Conservation (phyloP, 2,329 filamentous ascomycete genomes). For the Cryphonectria japonica region DNA sequence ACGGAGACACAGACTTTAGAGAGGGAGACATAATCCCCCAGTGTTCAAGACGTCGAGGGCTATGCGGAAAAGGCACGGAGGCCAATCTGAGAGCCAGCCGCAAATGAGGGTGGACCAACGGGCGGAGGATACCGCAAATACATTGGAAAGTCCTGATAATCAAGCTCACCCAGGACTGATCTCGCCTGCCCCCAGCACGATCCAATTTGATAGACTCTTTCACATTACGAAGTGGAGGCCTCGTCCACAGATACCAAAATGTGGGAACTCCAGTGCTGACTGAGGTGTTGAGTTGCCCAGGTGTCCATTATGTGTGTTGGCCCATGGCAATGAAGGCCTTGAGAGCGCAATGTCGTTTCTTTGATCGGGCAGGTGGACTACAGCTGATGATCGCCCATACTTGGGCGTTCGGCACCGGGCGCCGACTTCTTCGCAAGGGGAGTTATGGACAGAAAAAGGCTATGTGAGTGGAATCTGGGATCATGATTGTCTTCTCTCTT, state of each 20-base stretch:
- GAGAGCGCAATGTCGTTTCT: neutral
- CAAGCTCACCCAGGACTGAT: too few relatives aligned
- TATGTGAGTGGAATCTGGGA: too few relatives aligned
- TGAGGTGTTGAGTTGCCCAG: neutral
- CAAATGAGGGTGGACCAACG: too few relatives aligned
- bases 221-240: neutral
- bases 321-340: neutral
- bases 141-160: too few relatives aligned
- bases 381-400: too few relatives aligned
- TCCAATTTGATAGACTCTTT: neutral
- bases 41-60: neutral
- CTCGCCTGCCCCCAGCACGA: too few relatives aligned
- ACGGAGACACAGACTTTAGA: neutral
- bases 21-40: neutral
- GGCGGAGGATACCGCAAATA: too few relatives aligned
- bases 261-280: neutral
- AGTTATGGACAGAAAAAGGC: neutral
- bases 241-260: neutral
- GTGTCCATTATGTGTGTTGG: neutral
- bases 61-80: too few relatives aligned
- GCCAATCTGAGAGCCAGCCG: too few relatives aligned
- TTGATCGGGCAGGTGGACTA: neutral
- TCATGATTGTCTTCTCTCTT: too few relatives aligned
- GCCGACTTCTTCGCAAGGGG: neutral
- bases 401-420: neutral